Evolutionary conservation across 2,329 filamentous ascomycete species (phyloP).

Genomic region (Colletotrichum paranaense): DNA sequence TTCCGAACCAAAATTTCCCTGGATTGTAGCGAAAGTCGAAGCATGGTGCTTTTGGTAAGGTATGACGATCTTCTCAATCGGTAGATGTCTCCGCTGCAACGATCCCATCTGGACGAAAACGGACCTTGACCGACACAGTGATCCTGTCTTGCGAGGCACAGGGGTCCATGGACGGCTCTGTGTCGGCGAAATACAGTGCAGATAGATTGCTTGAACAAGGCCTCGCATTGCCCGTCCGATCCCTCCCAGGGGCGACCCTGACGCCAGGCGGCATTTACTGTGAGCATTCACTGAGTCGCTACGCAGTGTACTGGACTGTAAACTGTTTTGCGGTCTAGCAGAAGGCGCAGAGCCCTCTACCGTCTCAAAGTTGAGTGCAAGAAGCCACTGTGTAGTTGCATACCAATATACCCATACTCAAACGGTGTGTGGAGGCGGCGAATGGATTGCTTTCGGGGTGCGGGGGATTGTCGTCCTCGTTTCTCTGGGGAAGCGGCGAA

Average conservation of each 20-base stretch:
- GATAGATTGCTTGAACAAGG: slow-evolving; percentile 5
- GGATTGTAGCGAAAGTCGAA: slow-evolving; percentile 3
- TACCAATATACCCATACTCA: slow-evolving; percentile 1
- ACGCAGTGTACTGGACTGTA: too few species aligned
- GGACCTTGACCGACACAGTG: slow-evolving; percentile 22
- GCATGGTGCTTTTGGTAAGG: slow-evolving; percentile 1
- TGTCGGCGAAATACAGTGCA: slow-evolving; percentile 11
- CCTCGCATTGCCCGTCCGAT: slow-evolving; percentile 18
- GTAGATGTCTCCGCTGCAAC: slow-evolving; percentile 11
- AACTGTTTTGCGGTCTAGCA: too few species aligned
- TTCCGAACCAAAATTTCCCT: not conserved
- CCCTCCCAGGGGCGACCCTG: slow-evolving; percentile 12
- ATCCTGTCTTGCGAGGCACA: slow-evolving; percentile 26
- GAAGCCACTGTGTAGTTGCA: not conserved
- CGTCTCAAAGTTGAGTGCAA: too few species aligned
- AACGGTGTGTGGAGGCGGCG: slow-evolving; percentile 4
- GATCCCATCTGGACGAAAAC: slow-evolving; percentile 25
- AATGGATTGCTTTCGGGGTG: not conserved
- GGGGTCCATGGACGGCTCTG: slow-evolving; percentile 25
- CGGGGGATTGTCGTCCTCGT: not conserved
- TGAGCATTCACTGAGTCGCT: slow-evolving; percentile 1
- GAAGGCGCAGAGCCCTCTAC: too few species aligned
- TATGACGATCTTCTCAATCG: slow-evolving; percentile 15
- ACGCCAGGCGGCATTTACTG: slow-evolving; percentile 4
- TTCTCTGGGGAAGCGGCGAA: not conserved